Percentiles rank a stretch among this genome's conserved stretches.
Evolutionary conservation across 2,329 filamentous ascomycete genomes (phyloP).

Genomic region (Annulohypoxylon truncatum): DNA sequence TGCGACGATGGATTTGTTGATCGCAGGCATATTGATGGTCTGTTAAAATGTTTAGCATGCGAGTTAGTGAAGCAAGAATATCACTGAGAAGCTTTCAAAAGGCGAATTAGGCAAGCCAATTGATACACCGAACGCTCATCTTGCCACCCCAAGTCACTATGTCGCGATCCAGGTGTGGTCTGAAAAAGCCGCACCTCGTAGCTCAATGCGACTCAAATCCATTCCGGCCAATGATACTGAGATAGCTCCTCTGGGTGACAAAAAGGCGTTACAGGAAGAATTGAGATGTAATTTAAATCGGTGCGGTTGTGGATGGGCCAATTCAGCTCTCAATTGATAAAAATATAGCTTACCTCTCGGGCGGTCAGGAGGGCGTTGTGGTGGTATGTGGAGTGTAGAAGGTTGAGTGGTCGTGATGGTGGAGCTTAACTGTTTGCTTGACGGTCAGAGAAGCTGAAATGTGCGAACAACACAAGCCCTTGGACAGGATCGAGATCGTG

Average conservation of each 20-base stretch:
- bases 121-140: slow-evolving; percentile 3
- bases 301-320: slow-evolving; percentile 13
- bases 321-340: slow-evolving; percentile 30
- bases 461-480: slow-evolving; percentile 52
- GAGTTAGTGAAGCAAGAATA: slow-evolving; percentile 1
- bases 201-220: slow-evolving; percentile 6
- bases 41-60: slow-evolving; percentile 31
- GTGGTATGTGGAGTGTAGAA: slow-evolving; percentile 30
- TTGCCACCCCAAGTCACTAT: neutral
- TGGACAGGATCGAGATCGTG: slow-evolving; percentile 44
- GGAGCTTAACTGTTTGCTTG: slow-evolving; percentile 39
- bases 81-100: neutral
- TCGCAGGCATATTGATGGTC: slow-evolving; percentile 50
- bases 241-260: slow-evolving; percentile 4
- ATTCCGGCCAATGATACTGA: neutral
- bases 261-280: neutral
- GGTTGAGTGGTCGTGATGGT: slow-evolving; percentile 32
- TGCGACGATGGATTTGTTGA: slow-evolving; percentile 51
- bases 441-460: slow-evolving; percentile 42
- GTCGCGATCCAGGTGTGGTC: neutral
- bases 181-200: slow-evolving; percentile 38
- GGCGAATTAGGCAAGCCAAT: slow-evolving; percentile 30
- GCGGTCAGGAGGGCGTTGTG: slow-evolving; percentile 12
- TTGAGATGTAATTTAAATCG: slow-evolving; percentile 10
- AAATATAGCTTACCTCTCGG: slow-evolving; percentile 37